A percentile compares a stretch with the other conserved stretches of the same genome.
Evolutionary conservation across 2,329 filamentous ascomycete species (phyloP).

Genomic region (Diatrype stigma): DNA sequence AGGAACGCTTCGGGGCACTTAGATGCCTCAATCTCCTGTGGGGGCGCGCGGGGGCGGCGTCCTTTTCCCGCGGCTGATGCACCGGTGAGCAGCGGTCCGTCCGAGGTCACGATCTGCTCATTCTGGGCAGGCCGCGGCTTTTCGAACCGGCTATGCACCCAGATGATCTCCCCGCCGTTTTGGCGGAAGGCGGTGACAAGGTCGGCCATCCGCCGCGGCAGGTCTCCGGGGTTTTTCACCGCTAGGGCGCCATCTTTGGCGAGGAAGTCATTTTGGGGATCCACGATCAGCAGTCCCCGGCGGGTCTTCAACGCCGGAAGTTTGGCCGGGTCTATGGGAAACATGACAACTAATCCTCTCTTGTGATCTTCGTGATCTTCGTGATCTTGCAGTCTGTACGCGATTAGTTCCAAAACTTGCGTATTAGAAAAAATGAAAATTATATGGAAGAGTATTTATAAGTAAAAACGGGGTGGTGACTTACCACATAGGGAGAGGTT

Average conservation of each 20-base stretch:
- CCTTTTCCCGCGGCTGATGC: conserved; percentile 15
- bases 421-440: not conserved
- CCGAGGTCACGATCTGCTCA: conserved; percentile 44
- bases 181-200: conserved; percentile 71
- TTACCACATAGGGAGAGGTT: not conserved
- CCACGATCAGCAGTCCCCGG: conserved; percentile 74
- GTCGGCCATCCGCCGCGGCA: conserved; percentile 61
- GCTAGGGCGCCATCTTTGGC: conserved; percentile 62
- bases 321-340: conserved; percentile 52
- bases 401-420: not conserved
- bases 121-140: conserved; percentile 54
- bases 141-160: conserved; percentile 75
- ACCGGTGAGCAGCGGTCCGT: conserved; percentile 17
- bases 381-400: conserved; percentile 10
- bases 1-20: conserved; percentile 34
- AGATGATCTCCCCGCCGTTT: conserved; percentile 69
- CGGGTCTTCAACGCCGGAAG: conserved; percentile 55
- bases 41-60: conserved; percentile 19
- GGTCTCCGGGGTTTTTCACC: conserved; percentile 58
- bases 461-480: not conserved
- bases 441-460: not conserved
- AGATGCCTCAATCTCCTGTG: conserved; percentile 18
- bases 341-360: conserved; percentile 41
- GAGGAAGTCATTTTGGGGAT: conserved; percentile 89
- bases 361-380: conserved; percentile 3